Base-by-base conservation (phyloP, 768 basidiomycete species). In the Grammothele lineata region DNA sequence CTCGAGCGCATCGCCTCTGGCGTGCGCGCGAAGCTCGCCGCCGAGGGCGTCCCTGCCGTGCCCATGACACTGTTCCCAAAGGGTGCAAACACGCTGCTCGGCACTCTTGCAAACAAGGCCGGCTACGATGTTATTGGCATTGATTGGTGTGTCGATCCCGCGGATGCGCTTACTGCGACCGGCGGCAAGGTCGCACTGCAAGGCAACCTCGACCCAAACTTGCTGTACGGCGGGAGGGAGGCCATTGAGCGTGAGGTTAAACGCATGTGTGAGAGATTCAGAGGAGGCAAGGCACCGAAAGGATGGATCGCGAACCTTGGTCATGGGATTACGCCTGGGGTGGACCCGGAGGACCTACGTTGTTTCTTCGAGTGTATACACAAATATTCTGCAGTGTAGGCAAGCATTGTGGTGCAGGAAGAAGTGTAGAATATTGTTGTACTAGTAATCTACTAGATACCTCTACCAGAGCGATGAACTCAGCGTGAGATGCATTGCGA, bases 241-340 rank as follows among this genome's bases (percentile, higher is more conserved):
- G 91, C 92, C 11, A 97, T 98, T 57, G 90, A 93, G 68, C 65
- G 67, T 32, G 82, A 87, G 55, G 92, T 96, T 32, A 82, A 91
- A 70, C 74, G 85, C 55, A 86, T 93, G 80, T 80, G 81, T 51
- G 72, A 79, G 52, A 76, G 75, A n/a, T 98, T 97, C 70, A 68
- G 57, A 36, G 78, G 80, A 9, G 73, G 71, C 7, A 75, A 71
- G 41, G 62, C 64, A 42, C 59, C 70, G 17, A 76, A 75, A 33
- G 87, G 82, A n/a, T 98, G 94, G 92, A 97, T 98, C 59, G 88
- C 89, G 8, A 98, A 98, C 68, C 70, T 99, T 18, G 96, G 96
- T 0, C 96, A 98, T 62, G 96, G 96, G 5, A 94, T 99, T 57
- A 96, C 93, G 4, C 96, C 96, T 10, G 87, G 83, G 21, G 94